Conservation (phyloP, 768 basidiomycete genomes). For the Guyanaporus albipodus region DNA sequence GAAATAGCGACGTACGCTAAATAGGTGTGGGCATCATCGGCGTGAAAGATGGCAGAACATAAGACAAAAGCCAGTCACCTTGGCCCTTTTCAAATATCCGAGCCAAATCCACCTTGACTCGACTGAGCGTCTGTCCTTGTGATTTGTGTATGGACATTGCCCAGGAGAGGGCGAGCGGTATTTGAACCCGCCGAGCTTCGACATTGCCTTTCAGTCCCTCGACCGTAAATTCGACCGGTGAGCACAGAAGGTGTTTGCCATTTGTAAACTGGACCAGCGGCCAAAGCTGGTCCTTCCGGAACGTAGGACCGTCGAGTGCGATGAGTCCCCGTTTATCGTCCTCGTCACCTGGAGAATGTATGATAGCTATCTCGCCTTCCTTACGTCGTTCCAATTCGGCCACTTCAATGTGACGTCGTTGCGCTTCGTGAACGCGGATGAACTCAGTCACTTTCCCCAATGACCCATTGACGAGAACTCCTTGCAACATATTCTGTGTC, state of each 20-base stretch:
- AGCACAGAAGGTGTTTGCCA: constrained; percentile 25
- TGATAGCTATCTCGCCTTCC: constrained; percentile 2
- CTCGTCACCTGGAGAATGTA: neutral
- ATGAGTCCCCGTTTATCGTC: constrained; percentile 11
- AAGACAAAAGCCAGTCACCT: constrained; percentile 24
- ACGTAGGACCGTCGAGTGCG: constrained; percentile 12
- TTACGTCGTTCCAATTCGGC: constrained; percentile 26
- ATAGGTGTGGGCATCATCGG: neutral
- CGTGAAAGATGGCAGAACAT: neutral
- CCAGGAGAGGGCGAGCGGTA: constrained; percentile 89
- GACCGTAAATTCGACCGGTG: constrained; percentile 34
- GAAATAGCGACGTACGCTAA: constrained; percentile 37
- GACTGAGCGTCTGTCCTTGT: constrained; percentile 92
- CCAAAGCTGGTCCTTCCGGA: constrained; percentile 23
- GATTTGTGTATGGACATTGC: constrained; percentile 99
- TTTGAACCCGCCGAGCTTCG: constrained; percentile 42
- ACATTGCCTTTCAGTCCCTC: constrained; percentile 30
- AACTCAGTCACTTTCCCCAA: constrained; percentile 68
- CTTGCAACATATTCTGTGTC: constrained; percentile 31
- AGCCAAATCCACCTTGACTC: constrained; percentile 89
- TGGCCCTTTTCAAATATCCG: constrained; percentile 88
- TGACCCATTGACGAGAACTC: constrained; percentile 74
- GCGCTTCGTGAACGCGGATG: constrained; percentile 28
- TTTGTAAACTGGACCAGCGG: constrained; percentile 37
- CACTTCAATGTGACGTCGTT: constrained; percentile 21